Evolutionary conservation across 1,139 yeast genomes (phyloP), one percentile per base, ranked within the genome.

Genomic region (Magnusiomyces fungicola): DNA sequence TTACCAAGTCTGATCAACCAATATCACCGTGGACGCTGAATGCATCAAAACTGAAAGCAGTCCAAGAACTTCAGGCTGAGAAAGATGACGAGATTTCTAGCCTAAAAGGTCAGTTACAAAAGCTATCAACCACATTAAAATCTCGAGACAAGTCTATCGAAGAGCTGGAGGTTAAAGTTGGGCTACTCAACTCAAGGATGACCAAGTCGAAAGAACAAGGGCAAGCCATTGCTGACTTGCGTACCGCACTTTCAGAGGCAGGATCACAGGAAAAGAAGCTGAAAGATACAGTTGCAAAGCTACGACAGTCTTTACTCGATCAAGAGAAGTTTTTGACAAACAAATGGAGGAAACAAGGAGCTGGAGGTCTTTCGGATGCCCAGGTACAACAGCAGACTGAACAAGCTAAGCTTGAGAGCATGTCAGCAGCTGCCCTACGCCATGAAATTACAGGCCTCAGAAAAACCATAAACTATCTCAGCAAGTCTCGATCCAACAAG

Each of bases 151-250:
- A 62, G 43, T 54, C 60, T 18, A 63, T 76, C 12, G 71, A 71
- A 46, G 79, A 76, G 42, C 61, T 75, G 23, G 69, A 70, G 34
- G 67, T 75, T 52, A 76, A 74, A 52, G 63, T 76, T 9, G 68
- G 69, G 9, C 61, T 73, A 14, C 59, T 75, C 41, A 74, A 72
- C 53, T 68, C 69, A 22, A 74, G 72, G 57, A 66, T 78, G 63
- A 61, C 56, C 9, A 65, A 72, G 14, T 59, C 68, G 16, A 65
- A 66, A 50, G 61, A 63, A 12, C 68, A 65, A 23, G 69, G 68
- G 41, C 62, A 57, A n/a, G 63, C 59, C 30, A 62, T 69, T 30
- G 50, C 62, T 24, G 56, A 63, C 25, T 51, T 73, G 24, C 59
- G 61, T n/a, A 24, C 25, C 2, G 52, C 58, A 2, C 53, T 72